Evolutionary conservation across 2,329 filamentous ascomycete genomes (phyloP), one percentile per base, ranked within the genome.

Genomic region (Rutstroemia sydowiana): DNA sequence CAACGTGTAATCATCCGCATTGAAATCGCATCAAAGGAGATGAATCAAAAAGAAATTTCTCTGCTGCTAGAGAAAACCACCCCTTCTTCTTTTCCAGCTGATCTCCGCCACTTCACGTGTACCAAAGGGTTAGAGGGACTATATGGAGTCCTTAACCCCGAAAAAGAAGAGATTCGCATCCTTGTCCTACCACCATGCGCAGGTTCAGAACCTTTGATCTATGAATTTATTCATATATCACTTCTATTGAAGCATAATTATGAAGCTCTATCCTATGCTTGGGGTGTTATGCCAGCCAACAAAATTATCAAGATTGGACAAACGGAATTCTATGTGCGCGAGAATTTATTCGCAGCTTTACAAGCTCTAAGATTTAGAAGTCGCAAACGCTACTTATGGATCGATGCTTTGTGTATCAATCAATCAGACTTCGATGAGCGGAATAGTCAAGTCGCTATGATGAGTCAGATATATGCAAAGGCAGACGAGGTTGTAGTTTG

Each of bases 261-360:
- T 23, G 43, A 54, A 20, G 52, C 52, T n/a, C 31, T 54, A 10
- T 54, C 48, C 16, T 54, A 52, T 45, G 48, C 48, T 34, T 54
- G 48, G 52, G 48, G 52, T 11, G 31, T 48, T 45, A 13, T 40
- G 11, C 30, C 39, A 26, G 45, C 31, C 16, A 53, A 30, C 9
- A 37, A 44, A 23, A 31, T 39, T 5, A 50, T 49, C 8, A 39
- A 18, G 5, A 45, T 53, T 14, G 51, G 40, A n/a, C 20, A 49
- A 16, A 43, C 23, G 3, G 36, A 34, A 16, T 50, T 30, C 16
- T 39, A 43, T 18, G 14, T 53, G 10, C 45, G 39, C 18, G 46
- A 43, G 6, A 53, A 53, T 26, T 8, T 53, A 20, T 49, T 45
- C 32, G 28, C 45, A 8, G 51, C 39, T 14, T 23, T 49, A 13